These are phyloP conservation scores for Silene coronaria DNA, from an alignment of 179 eudicot species.

Conservation along the genomic window DNA sequence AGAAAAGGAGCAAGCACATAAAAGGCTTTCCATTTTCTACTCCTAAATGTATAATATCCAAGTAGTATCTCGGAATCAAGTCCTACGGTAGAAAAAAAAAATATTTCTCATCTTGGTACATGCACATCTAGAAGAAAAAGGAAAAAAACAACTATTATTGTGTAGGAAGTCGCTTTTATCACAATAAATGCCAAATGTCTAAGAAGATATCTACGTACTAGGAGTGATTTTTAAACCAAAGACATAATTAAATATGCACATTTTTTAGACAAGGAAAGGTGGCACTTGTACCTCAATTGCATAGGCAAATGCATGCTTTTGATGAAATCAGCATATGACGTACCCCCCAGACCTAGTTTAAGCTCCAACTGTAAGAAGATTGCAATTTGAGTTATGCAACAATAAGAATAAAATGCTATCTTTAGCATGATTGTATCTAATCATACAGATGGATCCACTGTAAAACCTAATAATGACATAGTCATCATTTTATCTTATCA, in stretches of 20 bases:
- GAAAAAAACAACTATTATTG: too few relatives aligned
- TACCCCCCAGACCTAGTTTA: conserved; percentile 82
- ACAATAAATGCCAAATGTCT: too few relatives aligned
- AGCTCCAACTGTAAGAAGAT: conserved; percentile 61
- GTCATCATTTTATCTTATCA: not conserved
- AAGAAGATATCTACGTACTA: not conserved
- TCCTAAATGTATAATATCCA: too few relatives aligned
- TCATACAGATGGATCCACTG: not conserved
- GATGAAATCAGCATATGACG: conserved; percentile 80
- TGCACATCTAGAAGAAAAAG: too few relatives aligned
- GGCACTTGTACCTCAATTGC: conserved; percentile 62
- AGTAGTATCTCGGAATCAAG: too few relatives aligned
- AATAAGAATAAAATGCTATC: not conserved
- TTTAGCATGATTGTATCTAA: not conserved
- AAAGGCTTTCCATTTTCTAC: too few relatives aligned
- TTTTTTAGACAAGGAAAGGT: conserved; percentile 4
- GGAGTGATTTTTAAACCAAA: not conserved
- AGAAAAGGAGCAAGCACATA: too few relatives aligned
- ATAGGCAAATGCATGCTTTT: conserved; percentile 77
- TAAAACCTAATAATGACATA: not conserved
- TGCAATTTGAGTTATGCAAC: not conserved
- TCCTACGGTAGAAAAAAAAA: too few relatives aligned
- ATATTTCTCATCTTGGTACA: too few relatives aligned
- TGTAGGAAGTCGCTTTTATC: too few relatives aligned
- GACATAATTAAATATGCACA: not conserved